A percentile compares a stretch with the other conserved stretches of the same genome.
Evolutionary conservation across 2,329 filamentous ascomycete genomes (phyloP).

Genomic region (Sporothrix pallida): DNA sequence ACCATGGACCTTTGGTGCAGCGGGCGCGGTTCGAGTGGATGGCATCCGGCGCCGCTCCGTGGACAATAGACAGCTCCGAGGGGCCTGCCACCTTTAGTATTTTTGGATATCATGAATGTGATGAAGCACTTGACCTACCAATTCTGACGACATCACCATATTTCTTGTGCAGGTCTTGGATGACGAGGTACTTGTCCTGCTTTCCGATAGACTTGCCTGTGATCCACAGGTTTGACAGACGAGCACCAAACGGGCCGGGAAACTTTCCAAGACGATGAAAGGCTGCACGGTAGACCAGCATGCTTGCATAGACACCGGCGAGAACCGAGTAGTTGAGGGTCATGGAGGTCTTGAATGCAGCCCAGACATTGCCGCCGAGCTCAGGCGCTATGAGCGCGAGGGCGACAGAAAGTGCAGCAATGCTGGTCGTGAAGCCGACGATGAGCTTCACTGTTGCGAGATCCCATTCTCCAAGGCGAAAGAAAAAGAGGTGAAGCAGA

Average conservation of each 20-base stretch:
- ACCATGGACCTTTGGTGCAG: conserved; percentile 37
- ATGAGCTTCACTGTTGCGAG: conserved; percentile 26
- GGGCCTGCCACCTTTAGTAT: conserved; percentile 22
- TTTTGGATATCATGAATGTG: no score
- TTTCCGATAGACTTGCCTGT: conserved; percentile 22
- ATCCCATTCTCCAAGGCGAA: conserved; percentile 33
- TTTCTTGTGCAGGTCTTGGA: conserved; percentile 27
- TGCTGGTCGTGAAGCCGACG: not conserved
- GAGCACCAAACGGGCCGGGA: conserved; percentile 34
- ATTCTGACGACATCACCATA: conserved; percentile 32
- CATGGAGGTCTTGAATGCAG: not conserved
- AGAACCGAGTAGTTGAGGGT: not conserved
- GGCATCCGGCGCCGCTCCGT: conserved; percentile 11
- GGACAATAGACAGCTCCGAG: conserved; percentile 34
- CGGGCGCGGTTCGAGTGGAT: conserved; percentile 32
- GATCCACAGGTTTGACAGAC: conserved; percentile 27
- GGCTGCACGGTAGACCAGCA: conserved; percentile 35
- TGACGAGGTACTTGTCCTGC: not conserved
- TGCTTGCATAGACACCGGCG: conserved; percentile 31
- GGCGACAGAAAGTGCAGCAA: conserved; percentile 1
- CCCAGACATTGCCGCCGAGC: not conserved
- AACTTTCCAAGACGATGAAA: conserved; percentile 36
- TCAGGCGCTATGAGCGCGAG: not conserved
- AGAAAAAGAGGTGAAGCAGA: conserved; percentile 31
- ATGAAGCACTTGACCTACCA: conserved; percentile 22